These are phyloP conservation scores for Hemileccinum impolitum DNA, from an alignment of 768 basidiomycete genomes.

Conservation along the genomic window DNA sequence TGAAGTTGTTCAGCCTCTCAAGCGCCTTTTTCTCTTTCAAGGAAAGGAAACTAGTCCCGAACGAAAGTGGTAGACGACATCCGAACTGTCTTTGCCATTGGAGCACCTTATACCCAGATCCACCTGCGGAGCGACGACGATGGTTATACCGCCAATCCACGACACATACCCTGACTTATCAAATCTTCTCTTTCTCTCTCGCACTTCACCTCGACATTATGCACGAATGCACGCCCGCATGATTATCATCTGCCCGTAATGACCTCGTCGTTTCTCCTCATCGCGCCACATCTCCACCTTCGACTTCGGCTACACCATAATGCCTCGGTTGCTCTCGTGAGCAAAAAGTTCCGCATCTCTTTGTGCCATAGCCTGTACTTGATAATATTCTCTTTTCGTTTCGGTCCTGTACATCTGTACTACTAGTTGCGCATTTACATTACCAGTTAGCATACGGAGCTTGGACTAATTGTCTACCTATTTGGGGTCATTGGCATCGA, in stretches of 20 bases:
- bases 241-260: slow-evolving; percentile 28
- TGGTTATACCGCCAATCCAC: slow-evolving; percentile 31
- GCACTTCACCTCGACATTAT: slow-evolving; percentile 23
- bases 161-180: slow-evolving; percentile 39
- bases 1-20: slow-evolving; percentile 51
- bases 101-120: slow-evolving; percentile 29
- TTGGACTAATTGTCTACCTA: slow-evolving; percentile 31
- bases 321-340: slow-evolving; percentile 8
- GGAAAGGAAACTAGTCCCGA: slow-evolving; percentile 36
- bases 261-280: slow-evolving; percentile 30
- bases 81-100: slow-evolving; percentile 7
- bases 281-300: slow-evolving; percentile 27
- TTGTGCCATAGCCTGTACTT: slow-evolving; percentile 35
- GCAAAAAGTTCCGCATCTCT: slow-evolving; percentile 19
- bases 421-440: slow-evolving; percentile 33
- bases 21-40: slow-evolving; percentile 70
- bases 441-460: slow-evolving; percentile 32
- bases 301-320: slow-evolving; percentile 15
- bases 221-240: slow-evolving; percentile 24
- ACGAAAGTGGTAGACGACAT: slow-evolving; percentile 27
- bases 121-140: slow-evolving; percentile 25
- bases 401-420: slow-evolving; percentile 32
- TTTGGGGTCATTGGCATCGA: slow-evolving; percentile 28
- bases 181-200: slow-evolving; percentile 6
- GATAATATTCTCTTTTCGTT: slow-evolving; percentile 26